Percentiles rank a stretch among this genome's conserved stretches.
Evolutionary conservation across 2,329 filamentous ascomycete genomes (phyloP).

Genomic region (Penicillium sp.): DNA sequence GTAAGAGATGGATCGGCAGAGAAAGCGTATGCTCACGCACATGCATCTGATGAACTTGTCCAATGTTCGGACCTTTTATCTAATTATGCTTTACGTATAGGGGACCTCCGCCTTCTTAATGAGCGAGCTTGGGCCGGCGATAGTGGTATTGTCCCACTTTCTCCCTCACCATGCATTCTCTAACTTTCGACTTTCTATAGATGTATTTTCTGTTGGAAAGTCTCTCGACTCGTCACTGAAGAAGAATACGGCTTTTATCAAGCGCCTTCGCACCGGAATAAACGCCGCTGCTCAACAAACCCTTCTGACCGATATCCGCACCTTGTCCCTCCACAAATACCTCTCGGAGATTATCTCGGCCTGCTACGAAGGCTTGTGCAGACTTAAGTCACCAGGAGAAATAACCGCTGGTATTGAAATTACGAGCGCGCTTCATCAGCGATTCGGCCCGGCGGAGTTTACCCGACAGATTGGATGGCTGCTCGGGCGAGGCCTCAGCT

Average conservation of each 20-base stretch:
- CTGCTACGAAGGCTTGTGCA: slow-evolving; percentile 91
- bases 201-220: slow-evolving; percentile 75
- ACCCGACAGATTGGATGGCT: slow-evolving; percentile 92
- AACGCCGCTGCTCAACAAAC: slow-evolving; percentile 78
- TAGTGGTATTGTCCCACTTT: slow-evolving; percentile 62
- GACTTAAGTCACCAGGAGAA: slow-evolving; percentile 88
- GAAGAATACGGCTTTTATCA: slow-evolving; percentile 98
- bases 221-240: slow-evolving; percentile 93
- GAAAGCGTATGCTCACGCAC: slow-evolving; percentile 49
- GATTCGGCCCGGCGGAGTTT: slow-evolving; percentile 88
- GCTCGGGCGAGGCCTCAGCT: slow-evolving; percentile 86
- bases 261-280: slow-evolving; percentile 88
- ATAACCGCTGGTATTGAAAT: slow-evolving; percentile 91
- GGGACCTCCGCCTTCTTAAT: slow-evolving; percentile 89
- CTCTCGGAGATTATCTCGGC: slow-evolving; percentile 96
- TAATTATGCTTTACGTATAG: slow-evolving; percentile 51
- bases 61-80: background rate
- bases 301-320: slow-evolving; percentile 87
- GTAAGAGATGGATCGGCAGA: slow-evolving; percentile 53
- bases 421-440: slow-evolving; percentile 91
- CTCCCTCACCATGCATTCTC: background rate
- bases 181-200: slow-evolving; percentile 50
- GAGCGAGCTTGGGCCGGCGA: slow-evolving; percentile 87
- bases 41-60: background rate
- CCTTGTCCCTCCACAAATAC: slow-evolving; percentile 92